Evolutionary conservation across 2,329 filamentous ascomycete species (phyloP).

Genomic region (Pseudocercospora macadamiae): DNA sequence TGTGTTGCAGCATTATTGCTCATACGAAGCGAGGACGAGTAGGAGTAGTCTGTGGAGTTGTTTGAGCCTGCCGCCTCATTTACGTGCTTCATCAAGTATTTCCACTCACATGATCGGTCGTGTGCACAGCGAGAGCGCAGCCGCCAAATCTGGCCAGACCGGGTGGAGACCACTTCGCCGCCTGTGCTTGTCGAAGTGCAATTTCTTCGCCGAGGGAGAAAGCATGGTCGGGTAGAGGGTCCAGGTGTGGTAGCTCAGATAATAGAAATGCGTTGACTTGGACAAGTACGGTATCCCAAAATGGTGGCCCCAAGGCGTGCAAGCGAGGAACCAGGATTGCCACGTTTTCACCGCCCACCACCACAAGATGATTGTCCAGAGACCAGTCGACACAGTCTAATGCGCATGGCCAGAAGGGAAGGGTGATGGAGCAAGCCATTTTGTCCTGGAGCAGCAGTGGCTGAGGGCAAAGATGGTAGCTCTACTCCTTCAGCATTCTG

Average conservation of each 20-base stretch:
- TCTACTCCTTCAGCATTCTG: too few relatives aligned
- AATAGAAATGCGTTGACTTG: conserved; percentile 56
- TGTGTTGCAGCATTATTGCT: too few relatives aligned
- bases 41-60: too few relatives aligned
- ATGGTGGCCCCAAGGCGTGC: conserved; percentile 33
- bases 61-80: too few relatives aligned
- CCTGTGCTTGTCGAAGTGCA: conserved; percentile 54
- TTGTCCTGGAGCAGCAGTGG: too few relatives aligned
- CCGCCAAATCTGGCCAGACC: conserved; percentile 59
- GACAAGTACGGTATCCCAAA: conserved; percentile 45
- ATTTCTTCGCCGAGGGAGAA: conserved; percentile 64
- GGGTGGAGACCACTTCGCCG: conserved; percentile 59
- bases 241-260: conserved; percentile 50
- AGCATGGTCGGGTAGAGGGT: conserved; percentile 49
- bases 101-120: conserved; percentile 59
- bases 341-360: conserved; percentile 59
- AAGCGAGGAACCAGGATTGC: conserved; percentile 49
- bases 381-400: conserved; percentile 62
- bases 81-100: too few relatives aligned
- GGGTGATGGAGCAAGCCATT: conserved; percentile 28
- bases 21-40: too few relatives aligned
- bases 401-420: conserved; percentile 54
- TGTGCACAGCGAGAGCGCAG: conserved; percentile 59
- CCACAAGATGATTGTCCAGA: conserved; percentile 59
- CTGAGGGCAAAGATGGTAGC: too few relatives aligned